Percentiles rank a stretch among this genome's conserved stretches.
These are phyloP conservation scores for Agroathelia rolfsii DNA, from an alignment of 1,284 basidiomycete species.

Conservation along the genomic window DNA sequence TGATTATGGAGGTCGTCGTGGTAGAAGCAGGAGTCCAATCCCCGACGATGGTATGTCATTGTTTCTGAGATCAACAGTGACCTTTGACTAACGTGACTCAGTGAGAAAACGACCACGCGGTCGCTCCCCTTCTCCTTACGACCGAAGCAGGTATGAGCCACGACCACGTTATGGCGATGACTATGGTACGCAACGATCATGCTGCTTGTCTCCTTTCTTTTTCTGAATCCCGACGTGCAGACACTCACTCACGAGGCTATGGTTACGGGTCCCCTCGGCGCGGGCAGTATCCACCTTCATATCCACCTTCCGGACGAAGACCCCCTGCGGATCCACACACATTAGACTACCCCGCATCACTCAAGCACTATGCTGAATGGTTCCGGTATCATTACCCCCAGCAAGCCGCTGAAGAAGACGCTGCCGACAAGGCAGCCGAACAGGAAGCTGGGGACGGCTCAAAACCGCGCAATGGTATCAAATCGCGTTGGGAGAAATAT, in stretches of 20 bases:
- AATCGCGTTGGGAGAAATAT: slow-evolving; percentile 80
- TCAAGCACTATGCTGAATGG: slow-evolving; percentile 88
- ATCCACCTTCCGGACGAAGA: slow-evolving; percentile 38
- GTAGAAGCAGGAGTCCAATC: slow-evolving; percentile 64
- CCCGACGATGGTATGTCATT: slow-evolving; percentile 50
- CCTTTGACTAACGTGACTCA: slow-evolving; percentile 14
- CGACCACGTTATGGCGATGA: slow-evolving; percentile 72
- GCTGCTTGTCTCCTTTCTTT: slow-evolving; percentile 2
- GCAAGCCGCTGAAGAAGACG: slow-evolving; percentile 69
- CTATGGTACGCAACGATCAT: slow-evolving; percentile 45
- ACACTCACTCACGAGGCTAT: slow-evolving; percentile 54
- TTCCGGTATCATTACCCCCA: slow-evolving; percentile 75
- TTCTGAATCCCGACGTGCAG: slow-evolving; percentile 24
- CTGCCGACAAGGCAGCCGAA: slow-evolving; percentile 69
- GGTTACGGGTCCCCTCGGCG: slow-evolving; percentile 55
- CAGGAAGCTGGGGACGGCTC: slow-evolving; percentile 70
- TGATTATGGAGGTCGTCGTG: slow-evolving; percentile 48
- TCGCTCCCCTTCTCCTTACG: slow-evolving; percentile 79
- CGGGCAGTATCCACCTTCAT: slow-evolving; percentile 32
- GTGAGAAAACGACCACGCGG: slow-evolving; percentile 77
- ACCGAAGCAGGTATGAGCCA: slow-evolving; percentile 70
- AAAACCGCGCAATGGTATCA: slow-evolving; percentile 73
- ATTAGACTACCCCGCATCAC: slow-evolving; percentile 69
- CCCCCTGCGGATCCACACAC: slow-evolving; percentile 74
- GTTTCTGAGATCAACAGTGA: no score